These are phyloP conservation scores for Bonia amplexicaulis DNA, from an alignment of 176 grass and related monocot species.

Conservation along the genomic window DNA sequence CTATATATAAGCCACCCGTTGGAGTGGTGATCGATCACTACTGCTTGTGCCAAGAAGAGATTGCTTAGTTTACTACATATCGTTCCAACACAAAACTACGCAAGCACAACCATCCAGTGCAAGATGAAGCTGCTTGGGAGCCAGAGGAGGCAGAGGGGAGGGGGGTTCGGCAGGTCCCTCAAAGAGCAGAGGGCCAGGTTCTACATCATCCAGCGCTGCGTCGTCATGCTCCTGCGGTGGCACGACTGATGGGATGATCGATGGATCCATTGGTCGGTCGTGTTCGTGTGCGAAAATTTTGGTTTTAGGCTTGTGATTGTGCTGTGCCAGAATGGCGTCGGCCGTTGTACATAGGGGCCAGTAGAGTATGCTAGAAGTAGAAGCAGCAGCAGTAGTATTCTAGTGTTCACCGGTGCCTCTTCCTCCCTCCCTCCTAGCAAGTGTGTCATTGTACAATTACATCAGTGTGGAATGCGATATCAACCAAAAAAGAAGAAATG, in stretches of 20 bases:
- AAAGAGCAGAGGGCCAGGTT: constrained; percentile 46
- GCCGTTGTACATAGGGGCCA: constrained; percentile 35
- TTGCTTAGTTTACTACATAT: not conserved
- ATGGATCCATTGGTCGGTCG: not conserved
- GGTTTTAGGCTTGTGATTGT: not conserved
- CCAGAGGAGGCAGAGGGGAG: constrained; percentile 41
- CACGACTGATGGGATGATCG: constrained; percentile 19
- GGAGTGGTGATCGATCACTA: not conserved
- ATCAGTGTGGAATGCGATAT: constrained; percentile 26
- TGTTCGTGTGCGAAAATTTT: constrained; percentile 13
- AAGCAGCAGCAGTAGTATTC: constrained; percentile 16
- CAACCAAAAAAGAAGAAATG: not conserved
- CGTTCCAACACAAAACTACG: not conserved
- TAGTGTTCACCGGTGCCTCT: not conserved
- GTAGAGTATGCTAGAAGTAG: not conserved
- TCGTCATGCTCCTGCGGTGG: constrained; percentile 49
- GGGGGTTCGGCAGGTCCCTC: constrained; percentile 26
- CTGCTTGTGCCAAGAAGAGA: not conserved
- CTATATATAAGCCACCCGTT: constrained; percentile 23
- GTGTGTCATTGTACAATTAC: constrained; percentile 17
- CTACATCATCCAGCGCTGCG: constrained; percentile 62
- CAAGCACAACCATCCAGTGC: not conserved
- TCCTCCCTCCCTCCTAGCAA: not conserved
- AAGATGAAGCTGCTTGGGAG: constrained; percentile 44
- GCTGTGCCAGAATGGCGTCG: constrained; percentile 27